phyloP scores from a whole-genome alignment of 1,284 basidiomycete species.

The Cutaneotrichosporon arboriforme region DNA sequence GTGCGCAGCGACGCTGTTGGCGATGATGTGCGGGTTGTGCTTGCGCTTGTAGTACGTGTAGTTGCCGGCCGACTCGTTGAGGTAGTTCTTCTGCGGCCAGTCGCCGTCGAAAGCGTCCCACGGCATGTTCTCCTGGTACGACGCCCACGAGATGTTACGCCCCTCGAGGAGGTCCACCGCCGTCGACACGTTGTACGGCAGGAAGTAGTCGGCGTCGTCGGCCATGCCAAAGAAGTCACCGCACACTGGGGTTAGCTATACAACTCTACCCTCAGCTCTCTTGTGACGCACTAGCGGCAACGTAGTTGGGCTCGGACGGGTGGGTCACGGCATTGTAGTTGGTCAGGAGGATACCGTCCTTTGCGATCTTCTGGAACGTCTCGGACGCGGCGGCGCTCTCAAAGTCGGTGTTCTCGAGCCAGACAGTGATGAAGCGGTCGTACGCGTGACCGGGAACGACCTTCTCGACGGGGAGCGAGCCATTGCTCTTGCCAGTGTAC shows the following conservation, averaged over 20 bases:
- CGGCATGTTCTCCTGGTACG: constrained; percentile 58
- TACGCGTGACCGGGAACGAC: constrained; percentile 52
- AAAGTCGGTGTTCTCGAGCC: constrained; percentile 55
- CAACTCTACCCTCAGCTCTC: background rate
- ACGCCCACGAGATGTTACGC: constrained; percentile 53
- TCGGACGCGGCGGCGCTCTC: constrained; percentile 36
- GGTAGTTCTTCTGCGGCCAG: constrained; percentile 52
- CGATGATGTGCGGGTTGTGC: constrained; percentile 59
- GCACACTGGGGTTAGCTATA: constrained; percentile 36
- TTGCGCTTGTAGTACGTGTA: constrained; percentile 53
- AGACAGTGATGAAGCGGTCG: constrained; percentile 52
- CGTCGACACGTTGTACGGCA: constrained; percentile 52
- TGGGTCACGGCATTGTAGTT: constrained; percentile 59
- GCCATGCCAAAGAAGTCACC: constrained; percentile 59
- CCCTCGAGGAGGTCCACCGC: constrained; percentile 61
- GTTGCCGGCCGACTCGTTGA: constrained; percentile 42
- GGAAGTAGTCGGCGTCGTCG: constrained; percentile 49
- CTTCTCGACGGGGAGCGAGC: constrained; percentile 45
- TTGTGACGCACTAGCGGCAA: constrained; percentile 10
- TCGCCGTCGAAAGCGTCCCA: constrained; percentile 52
- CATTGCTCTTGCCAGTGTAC: constrained; percentile 49
- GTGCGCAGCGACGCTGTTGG: constrained; percentile 52
- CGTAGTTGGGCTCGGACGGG: constrained; percentile 24
- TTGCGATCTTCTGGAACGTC: constrained; percentile 53
- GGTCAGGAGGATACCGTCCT: constrained; percentile 55